Conservation (phyloP, 2,329 filamentous ascomycete species). For the Aspergillus carbonarius region DNA sequence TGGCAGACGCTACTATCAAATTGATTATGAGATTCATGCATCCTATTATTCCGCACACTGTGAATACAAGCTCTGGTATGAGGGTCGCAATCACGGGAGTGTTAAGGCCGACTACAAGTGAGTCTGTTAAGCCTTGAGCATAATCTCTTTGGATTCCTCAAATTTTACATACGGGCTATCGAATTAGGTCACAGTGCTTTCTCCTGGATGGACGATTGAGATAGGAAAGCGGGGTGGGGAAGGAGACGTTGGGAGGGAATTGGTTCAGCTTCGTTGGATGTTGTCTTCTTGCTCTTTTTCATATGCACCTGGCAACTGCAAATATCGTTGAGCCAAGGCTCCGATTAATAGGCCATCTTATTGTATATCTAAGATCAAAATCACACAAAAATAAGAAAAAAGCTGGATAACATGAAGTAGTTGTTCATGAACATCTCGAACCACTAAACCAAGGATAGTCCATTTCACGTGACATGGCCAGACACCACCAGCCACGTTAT, state of each 20-base stretch:
- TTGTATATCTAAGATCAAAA: background rate
- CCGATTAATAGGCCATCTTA: background rate
- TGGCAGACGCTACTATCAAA: slow-evolving; percentile 9
- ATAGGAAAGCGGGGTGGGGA: background rate
- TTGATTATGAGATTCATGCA: slow-evolving; percentile 19
- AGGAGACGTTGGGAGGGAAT: background rate
- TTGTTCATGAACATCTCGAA: background rate
- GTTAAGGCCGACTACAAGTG: slow-evolving; percentile 22
- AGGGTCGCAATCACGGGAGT: slow-evolving; percentile 17
- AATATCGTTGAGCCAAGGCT: background rate
- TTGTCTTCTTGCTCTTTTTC: background rate
- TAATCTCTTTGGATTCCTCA: background rate
- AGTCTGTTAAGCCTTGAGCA: background rate
- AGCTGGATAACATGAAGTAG: background rate
- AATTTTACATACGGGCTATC: no score
- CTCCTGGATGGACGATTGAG: background rate
- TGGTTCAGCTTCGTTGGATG: background rate
- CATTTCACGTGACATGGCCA: slow-evolving; percentile 16
- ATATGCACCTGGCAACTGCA: no score
- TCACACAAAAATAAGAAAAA: background rate
- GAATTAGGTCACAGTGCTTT: no score
- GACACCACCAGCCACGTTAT: slow-evolving; percentile 31
- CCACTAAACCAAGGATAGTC: background rate
- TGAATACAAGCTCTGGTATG: slow-evolving; percentile 23
- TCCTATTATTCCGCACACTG: slow-evolving; percentile 22